Evolutionary conservation across 805 yeast species (phyloP).

Genomic region (Candida ovalis): DNA sequence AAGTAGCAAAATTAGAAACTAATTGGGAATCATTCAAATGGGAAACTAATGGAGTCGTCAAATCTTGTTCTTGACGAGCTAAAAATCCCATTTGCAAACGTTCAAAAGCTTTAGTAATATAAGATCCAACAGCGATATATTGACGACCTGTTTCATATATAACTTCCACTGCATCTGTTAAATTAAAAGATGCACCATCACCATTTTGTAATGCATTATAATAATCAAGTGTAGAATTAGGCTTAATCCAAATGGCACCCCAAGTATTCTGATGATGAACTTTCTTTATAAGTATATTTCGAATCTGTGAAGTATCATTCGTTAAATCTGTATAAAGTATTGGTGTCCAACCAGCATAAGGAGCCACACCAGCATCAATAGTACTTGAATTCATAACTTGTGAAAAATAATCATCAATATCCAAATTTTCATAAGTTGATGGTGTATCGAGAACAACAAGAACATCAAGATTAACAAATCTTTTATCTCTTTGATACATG

Average conservation of each 20-base stretch:
- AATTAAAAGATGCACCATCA: conserved; percentile 24
- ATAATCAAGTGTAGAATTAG: conserved; percentile 45
- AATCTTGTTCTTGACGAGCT: conserved; percentile 7
- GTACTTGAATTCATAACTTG: conserved; percentile 20
- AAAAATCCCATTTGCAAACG: conserved; percentile 31
- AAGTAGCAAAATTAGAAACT: neutral
- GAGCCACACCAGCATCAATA: conserved; percentile 15
- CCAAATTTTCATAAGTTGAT: conserved; percentile 3
- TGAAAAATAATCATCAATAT: conserved; percentile 31
- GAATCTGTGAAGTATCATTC: conserved; percentile 28
- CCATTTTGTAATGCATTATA: conserved; percentile 30
- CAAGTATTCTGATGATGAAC: conserved; percentile 56
- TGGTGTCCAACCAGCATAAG: conserved; percentile 16
- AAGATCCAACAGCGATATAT: conserved; percentile 39
- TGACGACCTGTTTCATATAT: conserved; percentile 64
- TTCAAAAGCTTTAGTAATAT: conserved; percentile 38
- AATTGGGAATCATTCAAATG: conserved; percentile 3
- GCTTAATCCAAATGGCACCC: conserved; percentile 51
- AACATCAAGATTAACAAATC: conserved; percentile 31
- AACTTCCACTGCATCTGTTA: conserved; percentile 34
- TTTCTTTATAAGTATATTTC: conserved; percentile 36
- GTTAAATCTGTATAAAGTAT: conserved; percentile 29
- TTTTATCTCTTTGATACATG: conserved; percentile 27
- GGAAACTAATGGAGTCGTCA: conserved; percentile 8
- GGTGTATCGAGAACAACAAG: conserved; percentile 30